Evolutionary conservation across 1,139 yeast species (phyloP).

Genomic region (Kodamaea fungicola): DNA sequence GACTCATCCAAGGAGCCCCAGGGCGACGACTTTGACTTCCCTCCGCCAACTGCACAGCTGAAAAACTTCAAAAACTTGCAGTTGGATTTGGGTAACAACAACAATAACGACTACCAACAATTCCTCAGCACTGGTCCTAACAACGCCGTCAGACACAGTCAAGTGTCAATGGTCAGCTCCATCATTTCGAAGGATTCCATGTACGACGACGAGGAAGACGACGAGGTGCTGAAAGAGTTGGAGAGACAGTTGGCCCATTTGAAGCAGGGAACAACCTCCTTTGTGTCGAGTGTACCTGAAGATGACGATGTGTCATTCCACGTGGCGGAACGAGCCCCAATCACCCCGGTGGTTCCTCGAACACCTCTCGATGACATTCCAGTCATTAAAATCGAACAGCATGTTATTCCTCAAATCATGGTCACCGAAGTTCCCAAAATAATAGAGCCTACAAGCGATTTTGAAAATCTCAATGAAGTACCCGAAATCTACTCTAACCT

Average conservation of each 20-base stretch:
- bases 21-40: slow-evolving; percentile 13
- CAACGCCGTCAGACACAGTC: slow-evolving; percentile 25
- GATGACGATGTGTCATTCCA: not conserved
- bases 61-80: slow-evolving; percentile 32
- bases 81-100: slow-evolving; percentile 18
- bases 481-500: not conserved
- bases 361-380: not conserved
- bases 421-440: not conserved
- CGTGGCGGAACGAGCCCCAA: not conserved
- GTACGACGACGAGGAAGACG: slow-evolving; percentile 32
- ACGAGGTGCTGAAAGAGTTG: slow-evolving; percentile 37
- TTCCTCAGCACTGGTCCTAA: slow-evolving; percentile 18
- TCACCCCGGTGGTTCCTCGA: not conserved
- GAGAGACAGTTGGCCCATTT: slow-evolving; percentile 38
- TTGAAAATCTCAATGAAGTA: not conserved
- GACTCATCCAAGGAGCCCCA: slow-evolving; percentile 1
- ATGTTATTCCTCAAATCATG: not conserved
- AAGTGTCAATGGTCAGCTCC: slow-evolving; percentile 43
- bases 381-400: not conserved
- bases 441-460: not conserved
- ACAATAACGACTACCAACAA: slow-evolving; percentile 28
- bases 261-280: slow-evolving; percentile 22
- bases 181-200: slow-evolving; percentile 37
- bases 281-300: not conserved
- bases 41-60: slow-evolving; percentile 11